Percentiles rank a stretch among this genome's conserved stretches.
Evolutionary conservation across 2,329 filamentous ascomycete genomes (phyloP).

Genomic region (Myriangium duriaei): DNA sequence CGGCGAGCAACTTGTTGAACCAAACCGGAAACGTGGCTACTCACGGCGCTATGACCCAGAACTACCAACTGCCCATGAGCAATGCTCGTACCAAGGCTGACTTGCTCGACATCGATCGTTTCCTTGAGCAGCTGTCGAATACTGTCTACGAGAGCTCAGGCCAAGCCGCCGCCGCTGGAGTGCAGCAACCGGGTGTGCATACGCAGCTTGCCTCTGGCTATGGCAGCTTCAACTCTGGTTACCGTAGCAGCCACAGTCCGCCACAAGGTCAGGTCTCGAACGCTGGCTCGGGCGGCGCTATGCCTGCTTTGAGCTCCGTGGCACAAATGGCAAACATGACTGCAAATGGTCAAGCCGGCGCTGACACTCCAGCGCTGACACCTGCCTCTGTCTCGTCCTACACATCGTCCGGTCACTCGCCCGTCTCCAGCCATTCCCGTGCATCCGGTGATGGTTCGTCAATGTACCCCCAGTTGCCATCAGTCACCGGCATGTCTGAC

Average conservation of each 20-base stretch:
- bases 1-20: constrained; percentile 11
- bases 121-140: constrained; percentile 89
- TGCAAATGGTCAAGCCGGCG: constrained; percentile 30
- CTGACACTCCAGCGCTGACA: constrained; percentile 63
- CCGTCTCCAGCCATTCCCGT: constrained; percentile 51
- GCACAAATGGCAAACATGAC: constrained; percentile 23
- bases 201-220: constrained; percentile 30
- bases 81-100: constrained; percentile 90
- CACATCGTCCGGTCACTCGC: constrained; percentile 59
- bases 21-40: constrained; percentile 34
- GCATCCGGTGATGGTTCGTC: constrained; percentile 49
- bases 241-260: constrained; percentile 48
- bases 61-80: constrained; percentile 75
- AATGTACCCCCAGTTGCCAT: constrained; percentile 64
- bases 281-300: constrained; percentile 25
- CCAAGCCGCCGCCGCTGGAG: constrained; percentile 63
- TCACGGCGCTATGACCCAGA: constrained; percentile 49
- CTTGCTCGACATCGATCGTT: constrained; percentile 82
- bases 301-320: constrained; percentile 24
- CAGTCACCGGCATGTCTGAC: constrained; percentile 53
- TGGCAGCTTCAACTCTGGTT: constrained; percentile 36
- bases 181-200: constrained; percentile 61
- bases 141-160: constrained; percentile 84
- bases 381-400: constrained; percentile 66
- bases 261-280: constrained; percentile 23